Conservation (phyloP, 768 basidiomycete genomes). For the Chiua virens region DNA sequence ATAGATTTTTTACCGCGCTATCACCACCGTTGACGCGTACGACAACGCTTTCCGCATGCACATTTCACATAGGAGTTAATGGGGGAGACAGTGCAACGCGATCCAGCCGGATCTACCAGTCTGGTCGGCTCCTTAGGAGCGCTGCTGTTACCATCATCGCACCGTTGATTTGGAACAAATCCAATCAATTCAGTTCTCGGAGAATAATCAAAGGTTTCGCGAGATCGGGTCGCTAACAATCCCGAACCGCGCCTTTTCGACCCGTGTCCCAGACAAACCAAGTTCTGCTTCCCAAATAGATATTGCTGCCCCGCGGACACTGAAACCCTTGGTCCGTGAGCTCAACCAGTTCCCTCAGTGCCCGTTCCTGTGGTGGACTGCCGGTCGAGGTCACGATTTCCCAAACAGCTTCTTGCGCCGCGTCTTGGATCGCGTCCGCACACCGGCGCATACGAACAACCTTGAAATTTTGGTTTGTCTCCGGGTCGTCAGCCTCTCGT, state of each 20-base stretch:
- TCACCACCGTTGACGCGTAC: no score
- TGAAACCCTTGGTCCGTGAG: background rate
- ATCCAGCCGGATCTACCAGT: no score
- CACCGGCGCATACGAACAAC: conserved; percentile 19
- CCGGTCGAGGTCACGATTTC: conserved; percentile 16
- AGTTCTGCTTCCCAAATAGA: conserved; percentile 10
- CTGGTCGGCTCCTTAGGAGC: no score
- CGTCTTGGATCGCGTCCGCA: background rate
- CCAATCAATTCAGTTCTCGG: no score
- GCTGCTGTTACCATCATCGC: no score
- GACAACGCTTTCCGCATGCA: no score
- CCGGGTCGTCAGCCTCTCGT: conserved; percentile 2
- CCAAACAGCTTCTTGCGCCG: conserved; percentile 1
- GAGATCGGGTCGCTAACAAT: background rate
- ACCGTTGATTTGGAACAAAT: no score
- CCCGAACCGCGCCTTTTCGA: background rate
- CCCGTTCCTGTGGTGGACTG: conserved; percentile 9
- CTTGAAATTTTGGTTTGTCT: conserved; percentile 1
- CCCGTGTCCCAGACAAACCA: conserved; percentile 26
- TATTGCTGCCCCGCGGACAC: background rate
- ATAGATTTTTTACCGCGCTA: conserved; percentile 8
- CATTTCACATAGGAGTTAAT: no score
- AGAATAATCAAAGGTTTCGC: no score
- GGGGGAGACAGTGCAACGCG: no score
- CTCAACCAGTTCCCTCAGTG: conserved; percentile 12